Conservation (phyloP, 129 eudicot genomes). For the Helichrysum umbraculigerum region DNA sequence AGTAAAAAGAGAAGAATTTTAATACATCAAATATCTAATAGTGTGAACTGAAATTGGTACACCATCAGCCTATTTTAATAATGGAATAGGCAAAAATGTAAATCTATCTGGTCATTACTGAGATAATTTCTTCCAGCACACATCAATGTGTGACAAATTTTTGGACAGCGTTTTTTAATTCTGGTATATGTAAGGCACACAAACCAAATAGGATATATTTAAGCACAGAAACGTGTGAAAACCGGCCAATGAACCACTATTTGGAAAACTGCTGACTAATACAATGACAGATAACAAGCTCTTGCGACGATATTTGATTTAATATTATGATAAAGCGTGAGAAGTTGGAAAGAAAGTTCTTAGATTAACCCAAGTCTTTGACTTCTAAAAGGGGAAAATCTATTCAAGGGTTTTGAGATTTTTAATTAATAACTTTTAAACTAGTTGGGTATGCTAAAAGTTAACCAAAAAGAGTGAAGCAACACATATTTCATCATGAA, state of each 20-base stretch:
- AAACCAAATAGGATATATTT: background rate
- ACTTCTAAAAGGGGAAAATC: background rate
- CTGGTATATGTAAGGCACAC: background rate
- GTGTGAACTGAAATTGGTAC: too few species aligned
- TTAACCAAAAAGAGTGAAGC: constrained; percentile 1
- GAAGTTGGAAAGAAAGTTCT: background rate
- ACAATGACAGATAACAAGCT: background rate
- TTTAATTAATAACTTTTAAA: background rate
- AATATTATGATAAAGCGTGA: background rate
- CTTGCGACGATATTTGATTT: too few species aligned
- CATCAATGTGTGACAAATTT: too few species aligned
- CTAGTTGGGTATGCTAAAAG: constrained; percentile 1
- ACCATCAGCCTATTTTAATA: too few species aligned
- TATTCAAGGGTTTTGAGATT: background rate
- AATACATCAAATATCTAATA: background rate
- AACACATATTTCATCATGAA: background rate
- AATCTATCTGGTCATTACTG: too few species aligned
- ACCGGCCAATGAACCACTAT: background rate
- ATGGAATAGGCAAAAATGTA: too few species aligned
- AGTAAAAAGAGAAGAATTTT: too few species aligned
- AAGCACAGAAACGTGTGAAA: background rate
- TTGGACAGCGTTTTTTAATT: background rate
- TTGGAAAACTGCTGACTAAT: background rate
- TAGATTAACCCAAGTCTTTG: background rate
- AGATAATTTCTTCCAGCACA: too few species aligned